These are phyloP conservation scores for Neonothopanus nambi DNA, from an alignment of 1,284 basidiomycete genomes.

Conservation along the genomic window DNA sequence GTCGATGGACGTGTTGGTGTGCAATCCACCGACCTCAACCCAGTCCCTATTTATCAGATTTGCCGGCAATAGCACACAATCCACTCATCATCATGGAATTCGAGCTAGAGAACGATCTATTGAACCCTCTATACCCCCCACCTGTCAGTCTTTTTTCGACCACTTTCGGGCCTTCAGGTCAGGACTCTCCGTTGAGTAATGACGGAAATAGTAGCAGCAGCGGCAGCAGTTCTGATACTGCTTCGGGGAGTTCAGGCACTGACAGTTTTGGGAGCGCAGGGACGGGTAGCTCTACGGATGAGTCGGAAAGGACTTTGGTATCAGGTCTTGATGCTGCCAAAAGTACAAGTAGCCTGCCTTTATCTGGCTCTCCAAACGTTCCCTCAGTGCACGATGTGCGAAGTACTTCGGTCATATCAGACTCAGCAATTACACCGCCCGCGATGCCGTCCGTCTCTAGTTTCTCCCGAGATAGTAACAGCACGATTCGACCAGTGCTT, in stretches of 20 bases:
- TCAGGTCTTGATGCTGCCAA: slow-evolving; percentile 3
- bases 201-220: too few species aligned
- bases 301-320: slow-evolving; percentile 32
- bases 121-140: slow-evolving; percentile 74
- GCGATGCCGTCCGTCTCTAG: not conserved
- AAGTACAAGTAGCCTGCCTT: not conserved
- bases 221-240: slow-evolving; percentile 2
- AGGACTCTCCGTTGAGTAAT: slow-evolving; percentile 12
- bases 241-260: slow-evolving; percentile 21
- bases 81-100: slow-evolving; percentile 75
- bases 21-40: slow-evolving; percentile 64
- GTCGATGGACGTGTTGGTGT: slow-evolving; percentile 85
- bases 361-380: not conserved
- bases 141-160: slow-evolving; percentile 16
- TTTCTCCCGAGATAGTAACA: too few species aligned
- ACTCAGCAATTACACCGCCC: slow-evolving; percentile 9
- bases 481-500: slow-evolving; percentile 3
- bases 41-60: slow-evolving; percentile 27
- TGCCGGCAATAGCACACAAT: slow-evolving; percentile 2
- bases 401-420: not conserved
- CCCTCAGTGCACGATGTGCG: not conserved
- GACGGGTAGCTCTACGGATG: slow-evolving; percentile 22
- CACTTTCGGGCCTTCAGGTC: slow-evolving; percentile 20
- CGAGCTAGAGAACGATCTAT: slow-evolving; percentile 72
- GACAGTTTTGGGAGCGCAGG: slow-evolving; percentile 13